Evolutionary conservation across 208 protist species (phyloP), one percentile per base, ranked within the genome.

Genomic region (Trypanosoma boissoni): DNA sequence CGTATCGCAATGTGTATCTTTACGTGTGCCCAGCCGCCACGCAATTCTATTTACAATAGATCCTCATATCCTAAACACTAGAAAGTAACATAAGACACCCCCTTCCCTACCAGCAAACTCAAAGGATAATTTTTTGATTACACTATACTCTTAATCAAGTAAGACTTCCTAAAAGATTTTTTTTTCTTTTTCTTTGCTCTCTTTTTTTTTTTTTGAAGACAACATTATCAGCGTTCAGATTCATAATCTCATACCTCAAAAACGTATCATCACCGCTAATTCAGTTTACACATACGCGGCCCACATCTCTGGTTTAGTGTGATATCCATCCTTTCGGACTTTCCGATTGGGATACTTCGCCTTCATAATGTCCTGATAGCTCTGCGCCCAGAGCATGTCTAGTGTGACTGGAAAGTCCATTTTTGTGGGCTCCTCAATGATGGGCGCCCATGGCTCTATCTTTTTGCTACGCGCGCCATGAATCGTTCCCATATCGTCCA

Each of bases 401-500:
- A 85, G 69, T 36, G 89, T 92, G 62, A 92, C 88, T 18, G 89
- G 89, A 58, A 92, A 92, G 62, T 92, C 89, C 2, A 72, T 54
- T 64, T 87, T 83, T 32, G 86, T 91, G 1, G 89, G 89, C 68
- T 95, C 83, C 68, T 95, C 89, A 45, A 95, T 75, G 37, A 87
- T 82, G 12, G 89, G 89, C 0, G 89, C 89, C 86, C 86, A 95
- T 12, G 86, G 89, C 70, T 95, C 86, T 59, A 95, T 95, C 53
- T 63, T 68, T 61, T 91, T 92, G 63, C 83, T 86, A 42, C 86
- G 83, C 1, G 74, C 76, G 27, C 76, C 55, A 55, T 78, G 64
- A 44, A 92, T 77, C 23, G 72, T 81, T 0, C 64, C 89, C 24
- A 76, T 62, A 53, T 95, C 84, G 41, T 95, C 89, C 18, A 81